Percentiles rank a stretch among this genome's conserved stretches.
These are phyloP conservation scores for Lagenaria siceraria DNA, from an alignment of 306 rosid genomes.

Conservation along the genomic window DNA sequence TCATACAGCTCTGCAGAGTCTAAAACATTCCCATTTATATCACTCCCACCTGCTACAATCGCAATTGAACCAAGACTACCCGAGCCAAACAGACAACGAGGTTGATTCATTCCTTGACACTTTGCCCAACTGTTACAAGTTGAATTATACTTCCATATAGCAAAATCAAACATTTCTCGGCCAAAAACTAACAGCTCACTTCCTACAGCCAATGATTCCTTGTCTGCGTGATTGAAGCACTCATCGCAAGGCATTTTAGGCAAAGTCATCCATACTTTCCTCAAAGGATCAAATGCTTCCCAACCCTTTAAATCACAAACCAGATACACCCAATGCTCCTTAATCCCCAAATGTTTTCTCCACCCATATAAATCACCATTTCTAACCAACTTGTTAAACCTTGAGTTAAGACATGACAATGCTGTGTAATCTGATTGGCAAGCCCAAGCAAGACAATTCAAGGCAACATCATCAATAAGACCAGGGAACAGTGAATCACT, in stretches of 20 bases:
- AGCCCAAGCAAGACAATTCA: constrained; percentile 16
- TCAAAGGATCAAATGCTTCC: constrained; percentile 25
- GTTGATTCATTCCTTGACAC: constrained; percentile 12
- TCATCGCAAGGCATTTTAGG: constrained; percentile 25
- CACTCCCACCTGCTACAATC: constrained; percentile 29
- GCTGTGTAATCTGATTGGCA: constrained; percentile 20
- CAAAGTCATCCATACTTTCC: constrained; percentile 19
- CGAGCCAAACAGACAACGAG: constrained; percentile 27
- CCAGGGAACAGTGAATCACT: constrained; percentile 60
- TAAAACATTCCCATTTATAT: constrained; percentile 9
- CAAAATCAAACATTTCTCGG: constrained; percentile 18
- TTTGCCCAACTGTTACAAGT: constrained; percentile 15
- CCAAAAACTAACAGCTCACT: constrained; percentile 23
- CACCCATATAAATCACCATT: constrained; percentile 16
- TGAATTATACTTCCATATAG: constrained; percentile 24
- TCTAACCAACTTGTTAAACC: constrained; percentile 15
- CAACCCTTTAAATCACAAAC: constrained; percentile 16
- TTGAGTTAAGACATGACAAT: constrained; percentile 21
- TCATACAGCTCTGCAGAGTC: constrained; percentile 20
- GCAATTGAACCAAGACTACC: constrained; percentile 21
- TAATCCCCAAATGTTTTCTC: constrained; percentile 18
- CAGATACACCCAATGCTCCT: constrained; percentile 27
- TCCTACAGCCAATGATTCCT: constrained; percentile 32
- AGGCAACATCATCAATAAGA: constrained; percentile 22
- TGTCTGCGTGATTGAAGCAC: constrained; percentile 21